A percentile compares a stretch with the other conserved stretches of the same genome.
Evolutionary conservation across 2,329 filamentous ascomycete species (phyloP).

Genomic region (Lachnellula arida): DNA sequence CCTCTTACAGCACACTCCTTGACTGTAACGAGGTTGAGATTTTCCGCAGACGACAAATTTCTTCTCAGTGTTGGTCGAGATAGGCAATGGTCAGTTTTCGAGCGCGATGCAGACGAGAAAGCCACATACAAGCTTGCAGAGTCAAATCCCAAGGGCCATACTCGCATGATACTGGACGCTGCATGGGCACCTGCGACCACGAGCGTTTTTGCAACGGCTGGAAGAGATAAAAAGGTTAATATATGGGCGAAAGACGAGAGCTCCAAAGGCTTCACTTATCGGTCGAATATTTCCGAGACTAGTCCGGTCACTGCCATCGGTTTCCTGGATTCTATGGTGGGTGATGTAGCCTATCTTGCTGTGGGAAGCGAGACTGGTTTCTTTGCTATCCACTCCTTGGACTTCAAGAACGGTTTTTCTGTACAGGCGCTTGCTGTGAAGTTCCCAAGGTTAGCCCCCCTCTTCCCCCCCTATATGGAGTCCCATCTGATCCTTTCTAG

Average conservation of each 20-base stretch:
- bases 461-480: neutral
- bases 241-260: slow-evolving; percentile 50
- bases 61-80: slow-evolving; percentile 89
- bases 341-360: slow-evolving; percentile 41
- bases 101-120: slow-evolving; percentile 39
- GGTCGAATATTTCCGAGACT: slow-evolving; percentile 48
- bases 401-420: slow-evolving; percentile 26
- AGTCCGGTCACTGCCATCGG: slow-evolving; percentile 68
- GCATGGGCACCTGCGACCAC: slow-evolving; percentile 62
- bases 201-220: slow-evolving; percentile 74
- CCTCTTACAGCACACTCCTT: slow-evolving; percentile 80
- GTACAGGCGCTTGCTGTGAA: slow-evolving; percentile 16
- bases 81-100: slow-evolving; percentile 83
- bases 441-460: slow-evolving; percentile 20
- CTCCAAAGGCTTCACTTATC: slow-evolving; percentile 26
- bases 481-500: slow-evolving; percentile 30
- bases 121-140: slow-evolving; percentile 52
- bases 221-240: slow-evolving; percentile 80
- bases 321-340: slow-evolving; percentile 44
- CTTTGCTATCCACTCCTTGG: slow-evolving; percentile 25
- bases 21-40: slow-evolving; percentile 77
- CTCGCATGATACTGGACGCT: slow-evolving; percentile 86
- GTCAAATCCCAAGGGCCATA: slow-evolving; percentile 77
- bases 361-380: slow-evolving; percentile 49
- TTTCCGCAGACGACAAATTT: slow-evolving; percentile 67